Percentiles rank a stretch among this genome's conserved stretches.
These are phyloP conservation scores for Zymoseptoria crescenta DNA, from an alignment of 2,329 filamentous ascomycete species.

Conservation along the genomic window DNA sequence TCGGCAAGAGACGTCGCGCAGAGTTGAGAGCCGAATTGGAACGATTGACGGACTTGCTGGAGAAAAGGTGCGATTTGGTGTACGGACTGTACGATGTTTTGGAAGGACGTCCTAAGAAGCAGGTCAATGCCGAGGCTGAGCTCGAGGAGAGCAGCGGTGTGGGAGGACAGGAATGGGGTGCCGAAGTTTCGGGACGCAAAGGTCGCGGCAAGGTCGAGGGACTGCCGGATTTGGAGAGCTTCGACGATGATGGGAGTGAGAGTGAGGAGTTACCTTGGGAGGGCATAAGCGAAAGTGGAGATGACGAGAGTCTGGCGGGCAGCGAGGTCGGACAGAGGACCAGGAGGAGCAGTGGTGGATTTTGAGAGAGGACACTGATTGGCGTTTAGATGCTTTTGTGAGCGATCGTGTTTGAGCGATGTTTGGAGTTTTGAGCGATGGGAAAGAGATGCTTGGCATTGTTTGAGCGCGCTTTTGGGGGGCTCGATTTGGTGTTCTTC, in stretches of 20 bases:
- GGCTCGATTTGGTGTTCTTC: too few species aligned
- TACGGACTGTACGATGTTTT: constrained; percentile 78
- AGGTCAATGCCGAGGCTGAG: constrained; percentile 40
- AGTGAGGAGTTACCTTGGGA: constrained; percentile 28
- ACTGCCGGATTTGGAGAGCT: constrained; percentile 11
- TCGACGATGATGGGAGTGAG: constrained; percentile 21
- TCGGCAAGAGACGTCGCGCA: constrained; percentile 58
- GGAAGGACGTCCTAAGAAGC: constrained; percentile 61
- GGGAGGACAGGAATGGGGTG: constrained; percentile 10
- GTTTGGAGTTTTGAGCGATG: background rate
- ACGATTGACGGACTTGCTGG: constrained; percentile 54
- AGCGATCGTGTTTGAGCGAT: background rate
- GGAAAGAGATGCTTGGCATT: background rate
- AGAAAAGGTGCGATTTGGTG: constrained; percentile 69
- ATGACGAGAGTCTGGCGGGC: background rate
- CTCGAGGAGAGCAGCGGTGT: constrained; percentile 35
- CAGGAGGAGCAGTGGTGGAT: background rate
- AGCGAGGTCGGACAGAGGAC: background rate
- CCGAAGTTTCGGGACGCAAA: background rate
- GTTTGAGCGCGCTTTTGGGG: background rate
- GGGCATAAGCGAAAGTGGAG: constrained; percentile 22
- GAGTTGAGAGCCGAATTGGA: constrained; percentile 55
- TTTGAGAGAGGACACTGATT: background rate
- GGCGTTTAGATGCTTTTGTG: background rate
- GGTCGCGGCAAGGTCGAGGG: background rate